A percentile compares a stretch with the other conserved stretches of the same genome.
Evolutionary conservation across 306 rosid genomes (phyloP).

Genomic region (Potentilla sterilis): DNA sequence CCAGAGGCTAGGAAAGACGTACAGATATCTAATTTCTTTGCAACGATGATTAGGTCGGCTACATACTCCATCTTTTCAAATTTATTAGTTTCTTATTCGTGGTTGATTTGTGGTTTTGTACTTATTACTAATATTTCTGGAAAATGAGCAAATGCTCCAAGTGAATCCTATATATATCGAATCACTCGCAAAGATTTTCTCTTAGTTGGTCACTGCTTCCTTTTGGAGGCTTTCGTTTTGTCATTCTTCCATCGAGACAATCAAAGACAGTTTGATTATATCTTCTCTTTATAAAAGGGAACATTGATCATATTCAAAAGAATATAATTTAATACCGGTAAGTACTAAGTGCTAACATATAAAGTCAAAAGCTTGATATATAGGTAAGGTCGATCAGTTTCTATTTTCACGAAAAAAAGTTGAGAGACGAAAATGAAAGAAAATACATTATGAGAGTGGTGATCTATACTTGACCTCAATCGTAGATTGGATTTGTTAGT

Average conservation of each 20-base stretch:
- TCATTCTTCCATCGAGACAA: constrained; percentile 1
- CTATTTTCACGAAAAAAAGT: background rate
- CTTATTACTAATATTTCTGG: background rate
- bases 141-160: background rate
- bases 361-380: background rate
- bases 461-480: background rate
- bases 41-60: constrained; percentile 10
- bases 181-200: background rate
- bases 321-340: background rate
- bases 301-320: background rate
- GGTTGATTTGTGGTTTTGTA: background rate
- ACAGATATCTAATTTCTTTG: background rate
- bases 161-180: background rate
- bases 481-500: background rate
- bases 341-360: background rate
- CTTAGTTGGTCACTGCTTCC: background rate
- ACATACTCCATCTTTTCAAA: background rate
- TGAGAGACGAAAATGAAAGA: background rate
- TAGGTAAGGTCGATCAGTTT: background rate
- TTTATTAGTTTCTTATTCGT: background rate
- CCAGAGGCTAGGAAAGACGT: background rate
- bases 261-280: background rate
- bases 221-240: background rate
- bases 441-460: background rate
- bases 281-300: background rate